Base-by-base conservation (phyloP, 768 basidiomycete genomes). In the Agaricus subrufescens region DNA sequence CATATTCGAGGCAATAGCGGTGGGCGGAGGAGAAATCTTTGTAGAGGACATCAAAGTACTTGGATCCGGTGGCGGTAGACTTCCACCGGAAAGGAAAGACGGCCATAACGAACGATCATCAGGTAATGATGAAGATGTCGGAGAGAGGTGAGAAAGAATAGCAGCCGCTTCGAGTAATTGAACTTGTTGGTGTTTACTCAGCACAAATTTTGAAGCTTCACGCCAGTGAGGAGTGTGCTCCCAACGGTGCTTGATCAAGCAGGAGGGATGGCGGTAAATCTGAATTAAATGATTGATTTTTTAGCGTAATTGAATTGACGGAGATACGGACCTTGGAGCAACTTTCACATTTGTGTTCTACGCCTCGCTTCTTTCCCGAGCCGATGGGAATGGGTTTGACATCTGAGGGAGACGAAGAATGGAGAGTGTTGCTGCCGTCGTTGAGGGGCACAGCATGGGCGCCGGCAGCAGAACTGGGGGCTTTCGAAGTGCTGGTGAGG, bases 231-330 rank as follows among this genome's bases (percentile, higher is more conserved):
- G 91, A 34, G 91, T 92, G 66, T 96, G 93, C 66, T 98, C 95
- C 96, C 96, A 98, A 34, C 96, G 89, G 66, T 98, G 96, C 71
- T 98, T 98, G 71, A 95, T 91, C 47, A 98, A 77, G 71, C 95
- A 98, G 11, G 90, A 92, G 2, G 94, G 94, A 71, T 98, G 95
- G 51, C 89, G 85, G 69, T 91, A 93, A 39, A 91, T 84, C 89
- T 91, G 66, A 14, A 46, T 15, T 10, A 37, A 43, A 51, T 23
- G 26, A 27, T 43, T 37, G 40, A 34, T 34, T 34, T 34, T 34
- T 34, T 34, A 8, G 34, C 34, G 34, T 46, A 30, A 57, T 29
- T 23, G 40, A 31, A 40, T 15, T 50, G 48, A 34, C 43, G 54
- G 46, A 29, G 50, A 43, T 45, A 29, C 58, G 55, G 58, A 90